Percentiles rank a stretch among this genome's conserved stretches.
phyloP scores from a whole-genome alignment of 78 protist genomes.

The Dictyostelium brefeldianum region DNA sequence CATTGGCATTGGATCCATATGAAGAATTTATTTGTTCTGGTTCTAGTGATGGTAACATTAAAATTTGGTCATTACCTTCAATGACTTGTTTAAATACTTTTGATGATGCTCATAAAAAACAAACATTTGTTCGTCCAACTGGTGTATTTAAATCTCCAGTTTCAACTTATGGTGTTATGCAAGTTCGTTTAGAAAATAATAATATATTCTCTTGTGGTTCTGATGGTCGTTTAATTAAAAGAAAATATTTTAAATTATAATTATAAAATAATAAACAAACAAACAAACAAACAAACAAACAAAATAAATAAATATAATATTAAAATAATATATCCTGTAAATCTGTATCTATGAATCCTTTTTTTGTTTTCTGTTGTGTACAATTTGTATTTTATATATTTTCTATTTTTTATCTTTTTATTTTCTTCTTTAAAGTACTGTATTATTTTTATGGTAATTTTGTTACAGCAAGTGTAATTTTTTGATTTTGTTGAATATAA shows the following conservation, averaged over 20 bases:
- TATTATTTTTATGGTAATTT: slow-evolving; percentile 63
- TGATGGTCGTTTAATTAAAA: slow-evolving; percentile 62
- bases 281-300: too few species aligned
- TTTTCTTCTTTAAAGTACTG: background rate
- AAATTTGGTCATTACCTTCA: slow-evolving; percentile 78
- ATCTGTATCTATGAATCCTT: background rate
- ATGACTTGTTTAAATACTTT: slow-evolving; percentile 44
- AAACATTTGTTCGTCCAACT: slow-evolving; percentile 77
- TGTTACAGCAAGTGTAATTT: slow-evolving; percentile 41
- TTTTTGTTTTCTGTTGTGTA: background rate
- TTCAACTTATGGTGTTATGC: slow-evolving; percentile 82
- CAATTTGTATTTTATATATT: background rate
- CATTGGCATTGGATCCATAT: slow-evolving; percentile 58
- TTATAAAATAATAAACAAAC: too few species aligned
- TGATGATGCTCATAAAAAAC: slow-evolving; percentile 79
- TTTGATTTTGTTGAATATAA: slow-evolving; percentile 50
- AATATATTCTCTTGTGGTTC: slow-evolving; percentile 76
- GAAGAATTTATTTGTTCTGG: slow-evolving; percentile 72
- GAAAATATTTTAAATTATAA: slow-evolving; percentile 12
- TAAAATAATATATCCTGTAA: slow-evolving; percentile 12
- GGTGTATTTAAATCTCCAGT: slow-evolving; percentile 75
- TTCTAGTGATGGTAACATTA: slow-evolving; percentile 75
- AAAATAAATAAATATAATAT: background rate
- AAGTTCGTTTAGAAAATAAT: slow-evolving; percentile 62
- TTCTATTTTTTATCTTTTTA: background rate